Percentiles rank a stretch among this genome's conserved stretches.
Conservation (phyloP, 352 stramenopile species). For the Pythium phragmiticola region DNA sequence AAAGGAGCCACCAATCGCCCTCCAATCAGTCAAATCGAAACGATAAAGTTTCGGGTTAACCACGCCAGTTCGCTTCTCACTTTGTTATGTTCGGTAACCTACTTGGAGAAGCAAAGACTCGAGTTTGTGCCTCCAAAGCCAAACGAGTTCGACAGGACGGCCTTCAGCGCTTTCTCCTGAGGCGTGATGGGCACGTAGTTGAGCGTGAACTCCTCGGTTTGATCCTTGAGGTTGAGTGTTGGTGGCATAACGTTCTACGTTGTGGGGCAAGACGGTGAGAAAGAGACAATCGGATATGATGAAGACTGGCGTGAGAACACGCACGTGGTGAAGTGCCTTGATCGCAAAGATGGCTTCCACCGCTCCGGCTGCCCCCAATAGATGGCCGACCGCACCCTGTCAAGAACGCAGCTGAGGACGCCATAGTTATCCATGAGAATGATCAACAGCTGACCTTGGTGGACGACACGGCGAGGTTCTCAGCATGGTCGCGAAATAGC, state of each 20-base stretch:
- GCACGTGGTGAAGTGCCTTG: conserved; percentile 88
- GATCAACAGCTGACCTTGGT: conserved; percentile 55
- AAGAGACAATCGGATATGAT: background rate
- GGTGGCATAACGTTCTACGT: conserved; percentile 87
- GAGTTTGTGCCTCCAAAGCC: conserved; percentile 98
- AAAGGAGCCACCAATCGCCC: background rate
- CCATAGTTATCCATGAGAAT: background rate
- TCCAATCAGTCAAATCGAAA: conserved; percentile 16
- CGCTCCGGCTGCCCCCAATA: conserved; percentile 95
- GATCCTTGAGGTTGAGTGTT: conserved; percentile 92
- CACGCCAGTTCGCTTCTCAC: background rate
- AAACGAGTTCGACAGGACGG: conserved; percentile 95
- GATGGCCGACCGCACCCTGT: conserved; percentile 92
- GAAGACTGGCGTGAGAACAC: conserved; percentile 3
- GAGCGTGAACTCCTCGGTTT: conserved; percentile 75
- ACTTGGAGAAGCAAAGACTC: conserved; percentile 79
- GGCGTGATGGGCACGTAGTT: conserved; percentile 76
- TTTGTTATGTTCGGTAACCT: conserved; percentile 3
- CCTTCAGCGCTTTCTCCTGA: conserved; percentile 70
- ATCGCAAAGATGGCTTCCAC: conserved; percentile 96
- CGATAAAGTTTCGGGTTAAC: conserved; percentile 21
- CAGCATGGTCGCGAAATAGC: conserved; percentile 67
- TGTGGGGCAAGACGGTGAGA: background rate
- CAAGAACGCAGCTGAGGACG: background rate
- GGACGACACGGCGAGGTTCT: conserved; percentile 67